phyloP scores from a whole-genome alignment of 495 filamentous ascomycete genomes.

The Parathielavia hyrcaniae region DNA sequence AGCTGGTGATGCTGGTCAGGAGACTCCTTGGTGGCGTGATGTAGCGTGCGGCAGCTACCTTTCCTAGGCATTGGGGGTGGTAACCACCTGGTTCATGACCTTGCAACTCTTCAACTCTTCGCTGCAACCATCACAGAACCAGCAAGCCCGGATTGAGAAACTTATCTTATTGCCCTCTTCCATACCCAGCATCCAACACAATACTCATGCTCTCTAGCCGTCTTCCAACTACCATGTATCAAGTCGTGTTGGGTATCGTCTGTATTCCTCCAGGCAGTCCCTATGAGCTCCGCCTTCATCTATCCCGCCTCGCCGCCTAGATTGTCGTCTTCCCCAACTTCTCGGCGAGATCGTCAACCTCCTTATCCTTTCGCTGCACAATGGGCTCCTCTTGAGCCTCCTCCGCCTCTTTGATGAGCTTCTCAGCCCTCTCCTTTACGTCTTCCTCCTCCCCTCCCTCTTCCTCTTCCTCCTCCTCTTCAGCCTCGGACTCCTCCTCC shows the following conservation, averaged over 20 bases:
- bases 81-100: too few species aligned
- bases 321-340: conserved; percentile 61
- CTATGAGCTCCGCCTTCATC: conserved; percentile 1
- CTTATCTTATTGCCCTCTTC: not conserved
- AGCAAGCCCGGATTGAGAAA: not conserved
- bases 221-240: conserved; percentile 20
- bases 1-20: too few species aligned
- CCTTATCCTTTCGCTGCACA: conserved; percentile 63
- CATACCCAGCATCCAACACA: conserved; percentile 11
- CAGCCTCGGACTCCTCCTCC: conserved; percentile 67
- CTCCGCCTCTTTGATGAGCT: conserved; percentile 61
- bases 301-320: conserved; percentile 15
- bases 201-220: conserved; percentile 15
- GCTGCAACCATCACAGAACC: not conserved
- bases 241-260: conserved; percentile 28
- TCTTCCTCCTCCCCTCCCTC: conserved; percentile 55
- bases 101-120: not conserved
- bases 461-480: conserved; percentile 62
- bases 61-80: too few species aligned
- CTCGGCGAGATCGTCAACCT: conserved; percentile 75
- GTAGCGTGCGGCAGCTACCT: too few species aligned
- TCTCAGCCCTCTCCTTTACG: conserved; percentile 55
- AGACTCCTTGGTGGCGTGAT: too few species aligned
- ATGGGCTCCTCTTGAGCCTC: conserved; percentile 68
- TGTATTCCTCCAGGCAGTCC: conserved; percentile 12